Conservation (phyloP, 169 alveolate genomes). For the Amoebophrya sp. region DNA sequence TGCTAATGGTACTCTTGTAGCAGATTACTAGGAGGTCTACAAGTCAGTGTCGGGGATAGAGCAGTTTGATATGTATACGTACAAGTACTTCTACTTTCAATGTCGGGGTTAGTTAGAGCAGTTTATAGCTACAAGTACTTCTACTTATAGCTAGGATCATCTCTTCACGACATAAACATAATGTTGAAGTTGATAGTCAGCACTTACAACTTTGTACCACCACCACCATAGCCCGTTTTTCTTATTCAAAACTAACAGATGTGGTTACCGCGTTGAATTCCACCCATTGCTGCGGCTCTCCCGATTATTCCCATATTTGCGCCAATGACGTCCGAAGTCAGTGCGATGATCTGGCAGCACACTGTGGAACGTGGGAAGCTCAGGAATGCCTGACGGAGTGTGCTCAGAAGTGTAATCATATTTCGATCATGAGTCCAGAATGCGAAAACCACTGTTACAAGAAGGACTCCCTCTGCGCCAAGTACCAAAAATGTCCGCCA, state of each 20-base stretch:
- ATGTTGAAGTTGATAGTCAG: no score
- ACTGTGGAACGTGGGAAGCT: background rate
- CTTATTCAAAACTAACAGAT: no score
- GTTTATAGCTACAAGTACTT: no score
- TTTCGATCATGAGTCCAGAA: background rate
- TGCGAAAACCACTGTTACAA: background rate
- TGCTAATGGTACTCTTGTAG: background rate
- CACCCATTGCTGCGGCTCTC: background rate
- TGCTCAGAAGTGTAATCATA: background rate
- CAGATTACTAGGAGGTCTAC: no score
- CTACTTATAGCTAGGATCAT: no score
- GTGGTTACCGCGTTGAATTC: background rate
- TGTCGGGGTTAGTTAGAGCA: no score
- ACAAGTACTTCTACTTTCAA: no score
- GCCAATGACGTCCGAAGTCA: background rate
- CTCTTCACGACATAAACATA: no score
- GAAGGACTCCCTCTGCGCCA: background rate
- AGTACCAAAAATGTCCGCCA: background rate
- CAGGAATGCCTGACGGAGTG: background rate
- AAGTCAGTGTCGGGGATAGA: no score
- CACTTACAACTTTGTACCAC: no score
- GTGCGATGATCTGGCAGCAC: background rate
- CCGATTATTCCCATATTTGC: background rate
- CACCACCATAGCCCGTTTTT: no score
- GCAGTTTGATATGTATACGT: no score